A percentile compares a stretch with the other conserved stretches of the same genome.
Conservation (phyloP, 2,329 filamentous ascomycete genomes). For the Fusarium solani-melongenae region DNA sequence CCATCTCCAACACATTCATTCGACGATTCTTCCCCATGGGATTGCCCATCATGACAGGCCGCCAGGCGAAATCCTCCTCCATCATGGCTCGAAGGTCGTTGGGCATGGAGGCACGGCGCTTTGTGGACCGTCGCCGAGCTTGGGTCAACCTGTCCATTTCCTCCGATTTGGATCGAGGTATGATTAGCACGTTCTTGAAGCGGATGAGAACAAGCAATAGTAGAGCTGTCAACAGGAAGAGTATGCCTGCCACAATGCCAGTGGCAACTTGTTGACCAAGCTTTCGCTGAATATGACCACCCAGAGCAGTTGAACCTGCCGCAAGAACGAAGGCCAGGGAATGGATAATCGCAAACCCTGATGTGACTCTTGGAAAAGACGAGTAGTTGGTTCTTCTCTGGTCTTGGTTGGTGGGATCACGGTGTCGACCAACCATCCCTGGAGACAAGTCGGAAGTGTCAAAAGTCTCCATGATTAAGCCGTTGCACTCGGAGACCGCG, state of each 20-base stretch:
- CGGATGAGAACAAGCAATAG: conserved; percentile 72
- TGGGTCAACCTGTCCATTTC: conserved; percentile 66
- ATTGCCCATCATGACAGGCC: conserved; percentile 77
- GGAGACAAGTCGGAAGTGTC: conserved; percentile 84
- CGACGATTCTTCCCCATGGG: conserved; percentile 75
- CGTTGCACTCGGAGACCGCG: conserved; percentile 80
- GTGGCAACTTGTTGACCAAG: conserved; percentile 76
- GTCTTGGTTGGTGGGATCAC: conserved; percentile 51
- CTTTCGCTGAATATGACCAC: conserved; percentile 73
- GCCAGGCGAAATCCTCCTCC: conserved; percentile 71
- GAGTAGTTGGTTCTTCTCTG: conserved; percentile 75
- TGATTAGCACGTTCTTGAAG: conserved; percentile 74
- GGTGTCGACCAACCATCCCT: conserved; percentile 71
- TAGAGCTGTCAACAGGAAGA: conserved; percentile 72
- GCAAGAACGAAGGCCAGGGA: conserved; percentile 76
- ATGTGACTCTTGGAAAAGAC: conserved; percentile 77
- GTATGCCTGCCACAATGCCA: conserved; percentile 73
- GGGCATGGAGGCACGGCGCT: conserved; percentile 57
- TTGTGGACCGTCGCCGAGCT: conserved; percentile 60
- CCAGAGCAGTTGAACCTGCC: conserved; percentile 74
- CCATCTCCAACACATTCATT: conserved; percentile 78
- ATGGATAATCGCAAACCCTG: conserved; percentile 78
- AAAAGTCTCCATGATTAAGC: conserved; percentile 83
- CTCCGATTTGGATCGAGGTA: conserved; percentile 68
- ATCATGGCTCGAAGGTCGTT: conserved; percentile 53